phyloP scores from a whole-genome alignment of 768 basidiomycete species.

The Macrolepiota fuliginosa region DNA sequence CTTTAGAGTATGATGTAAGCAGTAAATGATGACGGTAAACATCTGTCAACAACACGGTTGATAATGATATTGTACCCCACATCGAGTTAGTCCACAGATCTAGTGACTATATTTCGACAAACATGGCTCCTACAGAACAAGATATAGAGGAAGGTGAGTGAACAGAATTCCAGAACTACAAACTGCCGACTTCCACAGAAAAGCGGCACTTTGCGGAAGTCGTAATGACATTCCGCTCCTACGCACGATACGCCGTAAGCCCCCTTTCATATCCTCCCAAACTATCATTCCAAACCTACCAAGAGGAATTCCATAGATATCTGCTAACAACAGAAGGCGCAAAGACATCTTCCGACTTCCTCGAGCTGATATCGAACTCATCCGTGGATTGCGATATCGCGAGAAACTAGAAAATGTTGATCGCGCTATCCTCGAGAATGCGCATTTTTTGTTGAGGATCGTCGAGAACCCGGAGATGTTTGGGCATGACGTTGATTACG shows the following conservation, averaged over 20 bases:
- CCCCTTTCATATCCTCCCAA: not conserved
- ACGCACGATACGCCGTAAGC: constrained; percentile 71
- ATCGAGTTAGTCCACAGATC: not conserved
- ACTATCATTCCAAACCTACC: not conserved
- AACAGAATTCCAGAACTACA: not conserved
- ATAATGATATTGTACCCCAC: not conserved
- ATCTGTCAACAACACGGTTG: not conserved
- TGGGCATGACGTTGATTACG: constrained; percentile 44
- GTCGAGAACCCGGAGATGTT: constrained; percentile 83
- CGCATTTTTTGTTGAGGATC: constrained; percentile 72
- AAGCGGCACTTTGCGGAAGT: constrained; percentile 74
- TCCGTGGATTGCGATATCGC: constrained; percentile 70
- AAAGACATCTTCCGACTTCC: constrained; percentile 78
- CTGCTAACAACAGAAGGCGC: constrained; percentile 59
- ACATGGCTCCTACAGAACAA: constrained; percentile 23
- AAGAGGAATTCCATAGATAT: constrained; percentile 31
- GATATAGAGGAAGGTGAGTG: constrained; percentile 35
- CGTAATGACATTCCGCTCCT: constrained; percentile 70
- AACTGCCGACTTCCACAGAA: constrained; percentile 38
- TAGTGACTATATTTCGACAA: not conserved
- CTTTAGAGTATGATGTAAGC: constrained; percentile 3
- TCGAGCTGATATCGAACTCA: constrained; percentile 62
- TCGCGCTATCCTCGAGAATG: constrained; percentile 75
- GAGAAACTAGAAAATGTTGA: constrained; percentile 80
- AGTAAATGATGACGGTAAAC: not conserved